Evolutionary conservation across 495 filamentous ascomycete species (phyloP), one percentile per base, ranked within the genome.

Genomic region (Penicillium steckii): DNA sequence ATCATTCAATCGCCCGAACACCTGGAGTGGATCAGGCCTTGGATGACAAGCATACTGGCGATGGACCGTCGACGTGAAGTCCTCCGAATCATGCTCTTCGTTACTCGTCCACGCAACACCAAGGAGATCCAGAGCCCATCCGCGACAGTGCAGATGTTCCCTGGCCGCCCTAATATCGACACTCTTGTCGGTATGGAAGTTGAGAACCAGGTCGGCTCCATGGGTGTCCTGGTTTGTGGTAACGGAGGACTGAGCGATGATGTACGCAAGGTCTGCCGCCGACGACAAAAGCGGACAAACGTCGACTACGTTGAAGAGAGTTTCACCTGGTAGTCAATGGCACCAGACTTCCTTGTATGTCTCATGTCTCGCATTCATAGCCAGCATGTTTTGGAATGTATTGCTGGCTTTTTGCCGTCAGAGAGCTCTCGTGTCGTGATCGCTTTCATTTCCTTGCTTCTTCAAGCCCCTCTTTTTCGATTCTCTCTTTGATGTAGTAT

Each of bases 161-260:
- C 86, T 5, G 89, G 90, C 3, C 81, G 89, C 46, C 94, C 94
- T 8, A 88, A 94, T 61, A 82, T 95, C 47, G 79, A 86, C 22
- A 84, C 85, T 3, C 68, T 96, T 24, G 70, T 96, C 22, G 78
- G 81, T 17, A 86, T 86, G 77, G 91, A 95, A 70, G 81, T 88
- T 17, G 80, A 83, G 59, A 79, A 82, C 52, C 88, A 90, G 65
- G 67, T 89, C 26, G 94, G 94, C 18, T 89, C 91, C 4, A 91
- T 96, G 86, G 86, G 81, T n/a, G 92, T 97, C 47, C 81, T 85
- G 21, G 89, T 95, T 13, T 96, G 93, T 55, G 93, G 93, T 13
- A 90, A 89, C 13, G 93, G 93, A 7, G 75, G 81, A 19, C 68
- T 97, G 57, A 85, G 84, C 21, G 93, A 97, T 64, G 90, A 95